Conservation (phyloP, 169 alveolate species). For the Babesia bigemina region DNA sequence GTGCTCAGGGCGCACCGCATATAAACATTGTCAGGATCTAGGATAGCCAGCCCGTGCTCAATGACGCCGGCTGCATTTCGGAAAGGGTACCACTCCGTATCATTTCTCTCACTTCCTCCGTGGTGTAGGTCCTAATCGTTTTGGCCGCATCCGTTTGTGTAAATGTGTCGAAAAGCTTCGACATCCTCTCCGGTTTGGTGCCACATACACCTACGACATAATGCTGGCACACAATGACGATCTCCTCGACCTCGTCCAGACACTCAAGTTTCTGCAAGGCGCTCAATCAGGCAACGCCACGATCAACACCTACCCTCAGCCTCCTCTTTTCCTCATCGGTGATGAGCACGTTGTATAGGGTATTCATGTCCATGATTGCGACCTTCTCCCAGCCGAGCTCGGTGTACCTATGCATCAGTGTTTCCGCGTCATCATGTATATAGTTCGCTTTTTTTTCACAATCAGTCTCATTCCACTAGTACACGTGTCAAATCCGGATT, state of each 20-base stretch:
- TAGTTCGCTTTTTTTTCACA: no score
- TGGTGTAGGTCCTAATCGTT: constrained; percentile 20
- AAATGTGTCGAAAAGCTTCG: constrained; percentile 11
- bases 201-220: constrained; percentile 33
- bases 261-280: constrained; percentile 33
- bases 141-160: neutral
- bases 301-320: constrained; percentile 5
- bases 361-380: constrained; percentile 28
- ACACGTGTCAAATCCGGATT: no score
- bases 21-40: neutral
- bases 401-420: constrained; percentile 21
- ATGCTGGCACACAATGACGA: constrained; percentile 42
- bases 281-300: neutral
- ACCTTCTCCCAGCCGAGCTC: constrained; percentile 52
- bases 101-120: constrained; percentile 51
- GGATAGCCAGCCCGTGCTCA: constrained; percentile 24
- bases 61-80: constrained; percentile 45
- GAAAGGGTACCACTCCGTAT: constrained; percentile 28
- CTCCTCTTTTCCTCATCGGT: constrained; percentile 34
- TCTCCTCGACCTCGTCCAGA: constrained; percentile 60
- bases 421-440: no score
- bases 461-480: no score
- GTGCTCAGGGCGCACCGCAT: no score
- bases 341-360: constrained; percentile 29
- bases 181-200: constrained; percentile 14